Evolutionary conservation across 2,329 filamentous ascomycete genomes (phyloP).

Genomic region (Fusarium sp.): DNA sequence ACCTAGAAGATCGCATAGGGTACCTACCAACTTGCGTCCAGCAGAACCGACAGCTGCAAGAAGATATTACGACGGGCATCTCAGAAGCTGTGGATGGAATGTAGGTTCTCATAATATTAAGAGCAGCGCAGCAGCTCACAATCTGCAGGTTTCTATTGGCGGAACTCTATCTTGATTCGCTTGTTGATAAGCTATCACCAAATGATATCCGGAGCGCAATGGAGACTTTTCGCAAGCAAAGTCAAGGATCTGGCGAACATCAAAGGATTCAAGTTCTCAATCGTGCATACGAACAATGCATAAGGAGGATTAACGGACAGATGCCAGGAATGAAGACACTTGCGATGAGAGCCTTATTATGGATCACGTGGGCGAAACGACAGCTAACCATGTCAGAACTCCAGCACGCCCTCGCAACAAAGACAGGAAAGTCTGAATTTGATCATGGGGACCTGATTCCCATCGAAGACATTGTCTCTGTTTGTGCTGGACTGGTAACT

Average conservation of each 20-base stretch:
- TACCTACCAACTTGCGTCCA: not conserved
- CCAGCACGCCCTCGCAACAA: conserved; percentile 57
- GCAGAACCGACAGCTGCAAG: not conserved
- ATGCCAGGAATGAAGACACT: conserved; percentile 49
- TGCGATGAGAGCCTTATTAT: conserved; percentile 55
- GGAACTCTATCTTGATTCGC: conserved; percentile 19
- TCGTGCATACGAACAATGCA: conserved; percentile 56
- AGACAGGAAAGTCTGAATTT: conserved; percentile 44
- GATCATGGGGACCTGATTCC: conserved; percentile 53
- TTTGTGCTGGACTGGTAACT: conserved; percentile 59
- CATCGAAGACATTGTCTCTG: conserved; percentile 52
- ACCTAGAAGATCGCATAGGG: conserved; percentile 12
- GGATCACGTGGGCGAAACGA: conserved; percentile 56
- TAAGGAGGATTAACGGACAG: conserved; percentile 57
- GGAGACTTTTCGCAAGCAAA: conserved; percentile 42
- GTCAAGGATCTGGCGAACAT: not conserved
- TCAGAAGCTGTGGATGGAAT: conserved; percentile 32
- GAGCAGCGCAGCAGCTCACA: not conserved
- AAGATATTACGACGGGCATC: conserved; percentile 29
- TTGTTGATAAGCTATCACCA: conserved; percentile 1
- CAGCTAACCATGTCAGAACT: conserved; percentile 54
- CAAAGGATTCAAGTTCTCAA: not conserved
- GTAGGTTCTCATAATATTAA: conserved; percentile 7
- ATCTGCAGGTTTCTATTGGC: conserved; percentile 33
- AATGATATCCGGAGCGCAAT: not conserved